Evolutionary conservation across 2,329 filamentous ascomycete genomes (phyloP).

Genomic region (Talaromyces sp.): DNA sequence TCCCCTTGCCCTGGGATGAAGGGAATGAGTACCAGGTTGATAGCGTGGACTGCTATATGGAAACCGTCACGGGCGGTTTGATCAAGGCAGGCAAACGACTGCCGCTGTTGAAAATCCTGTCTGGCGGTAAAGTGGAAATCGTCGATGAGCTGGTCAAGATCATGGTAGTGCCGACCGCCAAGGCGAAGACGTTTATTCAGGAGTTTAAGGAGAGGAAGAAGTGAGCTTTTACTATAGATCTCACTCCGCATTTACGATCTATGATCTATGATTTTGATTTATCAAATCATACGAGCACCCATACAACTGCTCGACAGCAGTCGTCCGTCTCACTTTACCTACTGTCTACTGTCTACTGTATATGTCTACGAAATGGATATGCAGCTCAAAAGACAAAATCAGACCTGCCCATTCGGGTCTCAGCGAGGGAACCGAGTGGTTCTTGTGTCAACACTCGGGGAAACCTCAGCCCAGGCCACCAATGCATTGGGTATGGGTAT

Average conservation of each 20-base stretch:
- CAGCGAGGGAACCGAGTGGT: constrained; percentile 9
- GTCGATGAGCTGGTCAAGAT: constrained; percentile 80
- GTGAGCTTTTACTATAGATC: neutral
- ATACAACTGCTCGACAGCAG: neutral
- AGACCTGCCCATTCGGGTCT: constrained; percentile 6
- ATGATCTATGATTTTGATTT: neutral
- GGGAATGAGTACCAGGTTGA: constrained; percentile 59
- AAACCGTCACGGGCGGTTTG: constrained; percentile 72
- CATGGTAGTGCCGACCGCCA: constrained; percentile 70
- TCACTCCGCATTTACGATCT: neutral
- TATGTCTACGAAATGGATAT: neutral
- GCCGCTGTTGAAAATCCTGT: constrained; percentile 67
- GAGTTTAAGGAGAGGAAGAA: constrained; percentile 70
- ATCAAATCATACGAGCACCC: neutral
- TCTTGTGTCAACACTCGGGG: constrained; percentile 6
- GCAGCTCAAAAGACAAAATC: neutral
- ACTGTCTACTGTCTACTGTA: neutral
- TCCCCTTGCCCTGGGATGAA: constrained; percentile 83
- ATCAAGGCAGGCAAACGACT: constrained; percentile 88
- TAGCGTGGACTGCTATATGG: constrained; percentile 80
- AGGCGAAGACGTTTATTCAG: constrained; percentile 66
- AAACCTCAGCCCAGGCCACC: constrained; percentile 7
- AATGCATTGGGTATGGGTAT: neutral
- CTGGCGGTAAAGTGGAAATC: constrained; percentile 73
- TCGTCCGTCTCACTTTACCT: neutral